Evolutionary conservation across 768 basidiomycete genomes (phyloP), one percentile per base, ranked within the genome.

Genomic region (Russula vinacea): DNA sequence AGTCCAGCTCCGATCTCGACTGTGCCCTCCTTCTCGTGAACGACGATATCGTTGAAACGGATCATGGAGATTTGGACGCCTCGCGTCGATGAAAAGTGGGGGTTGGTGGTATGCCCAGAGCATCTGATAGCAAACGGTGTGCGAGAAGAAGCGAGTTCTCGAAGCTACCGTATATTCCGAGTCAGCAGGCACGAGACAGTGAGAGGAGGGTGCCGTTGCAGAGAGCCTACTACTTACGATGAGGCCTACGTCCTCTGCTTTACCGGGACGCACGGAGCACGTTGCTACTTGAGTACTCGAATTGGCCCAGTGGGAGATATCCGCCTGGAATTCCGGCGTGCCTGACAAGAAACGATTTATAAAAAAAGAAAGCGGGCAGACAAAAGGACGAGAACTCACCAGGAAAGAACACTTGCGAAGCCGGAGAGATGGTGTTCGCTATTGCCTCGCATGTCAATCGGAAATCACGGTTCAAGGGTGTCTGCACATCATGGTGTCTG

Each of bases 1-100:
- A 67, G 56, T 9, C 70, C 70, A 11, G 70, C 56, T 11, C 68
- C 66, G n/a, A 69, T 50, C 5, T 60, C 62, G 17, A 62, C 68
- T 6, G 64, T 64, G 11, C 42, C 22, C 4, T 39, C 42, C 3
- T 55, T 33, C 17, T 44, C 52, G 32, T 65, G 37, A 29, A 68
- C 51, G 19, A 56, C 29, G 22, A 66, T 62, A 0, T 58, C 49
- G 5, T 53, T 66, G 55, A 71, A 70, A 13, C 56, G 39, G 17
- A 58, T 2, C 67, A 71, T 62, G 2, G 69, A 57, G 26, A 71
- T 70, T 19, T 70, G 69, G 22, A 71, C 65, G n/a, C 71, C 69
- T 0, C 56, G 40, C 2, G 70, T 71, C 22, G 71, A 71, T 44
- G 68, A 71, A 61, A 71, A 71, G 3, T 68, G 70, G 5, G 47